A percentile compares a stretch with the other conserved stretches of the same genome.
phyloP scores from a whole-genome alignment of 257 asterid genomes.

The Haberlea rhodopensis region DNA sequence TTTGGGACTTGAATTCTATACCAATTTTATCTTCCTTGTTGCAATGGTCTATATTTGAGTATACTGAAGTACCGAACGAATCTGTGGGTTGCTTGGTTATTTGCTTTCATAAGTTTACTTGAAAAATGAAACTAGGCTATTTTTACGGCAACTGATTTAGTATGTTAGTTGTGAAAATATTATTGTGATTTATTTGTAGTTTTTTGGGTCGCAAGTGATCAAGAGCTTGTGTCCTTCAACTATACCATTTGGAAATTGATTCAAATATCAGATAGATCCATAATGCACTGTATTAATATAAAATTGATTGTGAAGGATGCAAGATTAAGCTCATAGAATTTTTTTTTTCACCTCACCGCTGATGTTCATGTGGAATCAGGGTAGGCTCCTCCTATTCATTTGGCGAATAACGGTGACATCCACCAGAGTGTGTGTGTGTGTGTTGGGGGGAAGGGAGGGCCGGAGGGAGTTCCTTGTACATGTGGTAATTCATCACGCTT shows the following conservation, averaged over 20 bases:
- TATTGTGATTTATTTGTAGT: background rate
- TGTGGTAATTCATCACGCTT: background rate
- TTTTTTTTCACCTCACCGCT: background rate
- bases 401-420: too few relatives aligned
- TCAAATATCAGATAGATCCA: background rate
- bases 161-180: background rate
- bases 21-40: slow-evolving; percentile 16
- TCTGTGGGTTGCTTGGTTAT: slow-evolving; percentile 6
- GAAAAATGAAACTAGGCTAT: background rate
- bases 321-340: too few relatives aligned
- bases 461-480: background rate
- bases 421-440: background rate
- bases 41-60: slow-evolving; percentile 16
- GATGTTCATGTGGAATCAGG: background rate
- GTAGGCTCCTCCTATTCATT: background rate
- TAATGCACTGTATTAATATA: too few relatives aligned
- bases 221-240: background rate
- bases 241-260: background rate
- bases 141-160: background rate
- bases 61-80: background rate
- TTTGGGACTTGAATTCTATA: slow-evolving; percentile 16
- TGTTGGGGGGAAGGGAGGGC: too few relatives aligned
- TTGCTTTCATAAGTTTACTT: background rate
- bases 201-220: background rate
- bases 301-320: background rate